Evolutionary conservation across 2,329 filamentous ascomycete species (phyloP).

Genomic region (Aspergillus melleus): DNA sequence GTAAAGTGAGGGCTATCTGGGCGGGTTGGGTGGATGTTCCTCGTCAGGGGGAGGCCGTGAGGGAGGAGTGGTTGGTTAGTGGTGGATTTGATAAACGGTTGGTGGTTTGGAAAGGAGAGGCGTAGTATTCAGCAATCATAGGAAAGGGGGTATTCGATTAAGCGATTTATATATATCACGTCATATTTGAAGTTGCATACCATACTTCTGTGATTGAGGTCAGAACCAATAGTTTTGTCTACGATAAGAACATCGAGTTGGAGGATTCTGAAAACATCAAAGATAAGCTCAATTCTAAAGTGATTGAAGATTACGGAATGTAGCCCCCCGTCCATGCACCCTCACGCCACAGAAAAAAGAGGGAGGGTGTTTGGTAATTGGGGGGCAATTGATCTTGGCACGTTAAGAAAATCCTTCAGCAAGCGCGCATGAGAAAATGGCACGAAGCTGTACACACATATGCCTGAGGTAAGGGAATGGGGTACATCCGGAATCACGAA

Average conservation of each 20-base stretch:
- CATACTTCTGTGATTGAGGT: too few species aligned
- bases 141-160: background rate
- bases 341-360: slow-evolving; percentile 38
- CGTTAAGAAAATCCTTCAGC: slow-evolving; percentile 66
- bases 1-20: slow-evolving; percentile 61
- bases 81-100: slow-evolving; percentile 65
- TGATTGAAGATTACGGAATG: slow-evolving; percentile 24
- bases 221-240: too few species aligned
- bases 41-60: slow-evolving; percentile 23
- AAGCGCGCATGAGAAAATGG: slow-evolving; percentile 58
- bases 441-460: slow-evolving; percentile 71
- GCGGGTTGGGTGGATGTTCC: slow-evolving; percentile 46
- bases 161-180: background rate
- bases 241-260: too few species aligned
- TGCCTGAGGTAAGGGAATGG: slow-evolving; percentile 46
- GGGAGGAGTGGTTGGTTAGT: slow-evolving; percentile 58
- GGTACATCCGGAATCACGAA: slow-evolving; percentile 4
- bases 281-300: background rate
- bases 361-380: slow-evolving; percentile 52
- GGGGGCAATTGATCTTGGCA: slow-evolving; percentile 60
- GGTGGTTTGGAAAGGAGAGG: slow-evolving; percentile 55
- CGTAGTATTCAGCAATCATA: background rate
- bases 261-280: too few species aligned
- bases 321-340: slow-evolving; percentile 52
- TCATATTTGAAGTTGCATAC: background rate